Base-by-base conservation (phyloP, 2,329 filamentous ascomycete genomes). In the Fonsecaea monophora region DNA sequence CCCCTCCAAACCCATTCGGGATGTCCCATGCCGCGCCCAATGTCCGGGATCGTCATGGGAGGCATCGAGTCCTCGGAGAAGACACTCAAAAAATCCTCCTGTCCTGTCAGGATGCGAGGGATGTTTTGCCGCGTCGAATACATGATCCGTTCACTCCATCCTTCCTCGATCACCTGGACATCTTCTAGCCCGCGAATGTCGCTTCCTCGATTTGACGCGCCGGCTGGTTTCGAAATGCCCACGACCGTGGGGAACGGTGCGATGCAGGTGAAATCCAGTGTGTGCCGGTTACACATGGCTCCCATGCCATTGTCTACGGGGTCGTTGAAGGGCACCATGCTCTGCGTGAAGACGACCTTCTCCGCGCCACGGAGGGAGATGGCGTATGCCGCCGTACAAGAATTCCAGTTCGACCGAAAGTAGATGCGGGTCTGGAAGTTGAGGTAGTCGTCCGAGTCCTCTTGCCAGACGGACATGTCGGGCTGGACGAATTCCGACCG, bases 371-470 rank as follows among this genome's bases (percentile, higher is more conserved):
- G 64, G 42, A 66, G 66, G 4, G 65, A 68, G 57, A 72, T 66
- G 59, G 68, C 71, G 40, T 72, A 72, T 12, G 61, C 66, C 10
- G 70, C 64, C 21, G 67, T 70, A 57, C 70, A 71, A 1, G 66
- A 65, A 34, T 21, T 66, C 30, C 61, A 65, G 48, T 25, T 59
- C 35, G 64, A 56, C 25, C 35, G 54, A 60, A 65, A 70, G 40
- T 64, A 59, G 48, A 70, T 67, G 21, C 63, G 58, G 34, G 65
- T 68, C 32, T 53, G 59, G 32, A 64, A 60, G 55, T 71, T 63
- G 6, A 48, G 21, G 30, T 34, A 59, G 21, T 62, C 65, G 35
- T 62, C 48, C 10, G 65, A 64, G 50, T 57, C 65, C 2, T 38
- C 42, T 35, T 72, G 61, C 66, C 65, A 70, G 50, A 55, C 25